Conservation (phyloP, 495 filamentous ascomycete genomes). For the Tuber calosporum region DNA sequence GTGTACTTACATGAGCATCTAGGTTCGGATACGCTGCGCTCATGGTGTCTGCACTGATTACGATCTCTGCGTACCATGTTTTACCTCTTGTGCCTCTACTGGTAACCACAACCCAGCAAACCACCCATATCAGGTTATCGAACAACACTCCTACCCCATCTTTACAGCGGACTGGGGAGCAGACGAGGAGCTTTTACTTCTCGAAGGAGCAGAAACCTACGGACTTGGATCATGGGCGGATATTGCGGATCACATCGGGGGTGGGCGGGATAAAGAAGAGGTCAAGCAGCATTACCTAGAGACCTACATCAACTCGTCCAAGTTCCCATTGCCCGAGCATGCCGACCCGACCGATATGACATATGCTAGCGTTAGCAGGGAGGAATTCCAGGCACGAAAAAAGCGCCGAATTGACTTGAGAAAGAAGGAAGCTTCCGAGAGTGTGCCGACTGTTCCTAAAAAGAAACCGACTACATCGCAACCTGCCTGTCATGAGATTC, state of each 20-base stretch:
- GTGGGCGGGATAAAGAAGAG: slow-evolving; percentile 87
- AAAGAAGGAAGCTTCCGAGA: slow-evolving; percentile 78
- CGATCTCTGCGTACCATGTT: slow-evolving; percentile 94
- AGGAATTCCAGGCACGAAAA: slow-evolving; percentile 88
- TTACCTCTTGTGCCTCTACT: slow-evolving; percentile 67
- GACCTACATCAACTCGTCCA: slow-evolving; percentile 72
- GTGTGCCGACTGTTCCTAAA: slow-evolving; percentile 76
- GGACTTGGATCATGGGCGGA: slow-evolving; percentile 96
- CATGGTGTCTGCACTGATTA: slow-evolving; percentile 79
- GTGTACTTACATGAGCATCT: slow-evolving; percentile 10
- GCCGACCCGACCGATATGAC: slow-evolving; percentile 72
- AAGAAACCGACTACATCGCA: slow-evolving; percentile 92
- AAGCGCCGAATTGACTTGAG: slow-evolving; percentile 89
- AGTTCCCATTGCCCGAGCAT: slow-evolving; percentile 77
- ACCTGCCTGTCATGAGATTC: slow-evolving; percentile 92
- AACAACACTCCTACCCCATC: slow-evolving; percentile 96
- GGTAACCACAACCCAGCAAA: slow-evolving; percentile 75
- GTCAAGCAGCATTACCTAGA: slow-evolving; percentile 86
- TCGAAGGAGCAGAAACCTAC: slow-evolving; percentile 97
- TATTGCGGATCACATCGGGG: slow-evolving; percentile 95
- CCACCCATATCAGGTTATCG: slow-evolving; percentile 87
- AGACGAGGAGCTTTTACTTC: slow-evolving; percentile 83
- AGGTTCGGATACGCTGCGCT: slow-evolving; percentile 94
- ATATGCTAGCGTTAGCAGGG: slow-evolving; percentile 71
- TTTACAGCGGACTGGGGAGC: slow-evolving; percentile 94